Percentiles rank a stretch among this genome's conserved stretches.
Evolutionary conservation across 371 early-diverging fungal species (phyloP).

Genomic region (Entomophthora muscae): DNA sequence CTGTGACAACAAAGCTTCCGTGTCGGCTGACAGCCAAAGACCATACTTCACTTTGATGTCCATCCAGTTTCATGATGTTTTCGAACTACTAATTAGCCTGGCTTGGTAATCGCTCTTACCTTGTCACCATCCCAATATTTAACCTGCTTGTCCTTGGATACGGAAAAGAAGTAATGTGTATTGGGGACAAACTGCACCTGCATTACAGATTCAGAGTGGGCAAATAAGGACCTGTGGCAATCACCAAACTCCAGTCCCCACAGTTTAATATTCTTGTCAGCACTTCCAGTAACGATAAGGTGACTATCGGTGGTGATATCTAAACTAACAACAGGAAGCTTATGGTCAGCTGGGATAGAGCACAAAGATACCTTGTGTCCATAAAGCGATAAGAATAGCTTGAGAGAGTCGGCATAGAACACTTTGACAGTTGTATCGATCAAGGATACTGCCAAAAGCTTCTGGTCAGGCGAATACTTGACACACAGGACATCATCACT

Average conservation of each 20-base stretch:
- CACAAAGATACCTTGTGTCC: constrained; percentile 58
- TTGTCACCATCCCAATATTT: constrained; percentile 96
- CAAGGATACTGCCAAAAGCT: constrained; percentile 73
- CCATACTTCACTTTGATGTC: constrained; percentile 88
- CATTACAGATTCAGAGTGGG: constrained; percentile 86
- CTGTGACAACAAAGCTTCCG: constrained; percentile 69
- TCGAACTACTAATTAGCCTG: constrained; percentile 39
- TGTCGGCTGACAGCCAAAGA: constrained; percentile 69
- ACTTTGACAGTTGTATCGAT: constrained; percentile 91
- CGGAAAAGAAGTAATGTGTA: constrained; percentile 88
- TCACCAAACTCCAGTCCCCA: constrained; percentile 98
- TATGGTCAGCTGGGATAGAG: not conserved
- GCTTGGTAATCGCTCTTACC: constrained; percentile 16
- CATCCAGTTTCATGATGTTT: constrained; percentile 77
- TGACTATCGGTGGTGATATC: constrained; percentile 87
- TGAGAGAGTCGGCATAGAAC: constrained; percentile 86
- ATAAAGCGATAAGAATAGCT: constrained; percentile 87
- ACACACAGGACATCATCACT: constrained; percentile 83
- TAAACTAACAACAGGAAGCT: constrained; percentile 81
- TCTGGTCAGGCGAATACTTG: constrained; percentile 64
- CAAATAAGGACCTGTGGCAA: constrained; percentile 85
- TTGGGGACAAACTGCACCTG: constrained; percentile 71
- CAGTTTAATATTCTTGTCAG: constrained; percentile 91
- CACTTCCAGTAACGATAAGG: constrained; percentile 74
- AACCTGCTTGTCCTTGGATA: constrained; percentile 70